Base-by-base conservation (phyloP, 352 stramenopile genomes). In the Phytophthora sp. region DNA sequence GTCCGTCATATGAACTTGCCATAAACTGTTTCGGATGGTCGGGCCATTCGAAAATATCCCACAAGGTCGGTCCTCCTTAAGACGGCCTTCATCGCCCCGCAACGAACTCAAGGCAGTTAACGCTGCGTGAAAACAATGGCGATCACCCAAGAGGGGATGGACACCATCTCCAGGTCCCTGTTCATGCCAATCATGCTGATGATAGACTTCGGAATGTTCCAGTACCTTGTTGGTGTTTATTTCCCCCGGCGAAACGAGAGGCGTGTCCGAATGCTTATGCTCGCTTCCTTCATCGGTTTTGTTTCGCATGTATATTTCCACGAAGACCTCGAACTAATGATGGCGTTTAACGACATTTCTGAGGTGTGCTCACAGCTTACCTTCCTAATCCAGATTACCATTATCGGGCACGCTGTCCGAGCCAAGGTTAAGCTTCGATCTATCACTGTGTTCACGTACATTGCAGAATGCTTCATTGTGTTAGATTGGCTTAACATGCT, bases 351-450 rank as follows among this genome's bases (percentile, higher is more conserved):
- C 50, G 52, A 77, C 20, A 59, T 74, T 15, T 76, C 68, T 17
- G 62, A 76, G 52, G 44, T 48, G 37, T 72, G 62, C 21, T 46
- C 51, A n/a, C 42, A 62, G 31, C 30, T 77, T 17, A 62, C 60
- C 21, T 72, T 77, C 41, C 52, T 77, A 13, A 54, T 72, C 15
- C 69, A 77, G 46, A 72, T 77, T 61, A 67, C 65, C 2, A 54
- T 72, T 48, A 61, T 77, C 31, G 64, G 69, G n/a, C 38, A 61
- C 31, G 61, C 43, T n/a, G 44, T 71, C 21, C 55, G 58, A 6
- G 20, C 37, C 32, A 57, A 62, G 18, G 54, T 77, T 27, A 64
- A 64, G 31, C 50, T 77, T 15, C 34, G 26, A 15, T 74, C 63
- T 1, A 54, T 71, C n/a, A 26, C 4, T 23, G 32, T 27, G 11